A percentile compares a stretch with the other conserved stretches of the same genome.
Evolutionary conservation across 2,329 filamentous ascomycete species (phyloP).

Genomic region (Botryotinia calthae): DNA sequence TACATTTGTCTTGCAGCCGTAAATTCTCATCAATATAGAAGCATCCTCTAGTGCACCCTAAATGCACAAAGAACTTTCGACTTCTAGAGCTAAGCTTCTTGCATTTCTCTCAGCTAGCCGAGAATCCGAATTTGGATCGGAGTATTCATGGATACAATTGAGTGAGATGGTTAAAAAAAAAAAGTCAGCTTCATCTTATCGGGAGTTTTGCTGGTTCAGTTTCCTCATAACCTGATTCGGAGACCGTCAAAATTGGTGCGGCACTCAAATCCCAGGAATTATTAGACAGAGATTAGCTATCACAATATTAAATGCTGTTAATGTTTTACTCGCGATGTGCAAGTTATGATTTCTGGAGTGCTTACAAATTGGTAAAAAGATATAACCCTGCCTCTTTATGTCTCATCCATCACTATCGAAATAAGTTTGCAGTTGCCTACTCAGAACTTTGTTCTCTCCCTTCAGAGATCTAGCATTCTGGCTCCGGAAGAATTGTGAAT

Average conservation of each 20-base stretch:
- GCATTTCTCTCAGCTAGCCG: neutral
- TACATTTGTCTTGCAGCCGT: neutral
- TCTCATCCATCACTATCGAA: neutral
- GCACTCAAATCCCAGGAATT: neutral
- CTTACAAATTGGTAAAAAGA: neutral
- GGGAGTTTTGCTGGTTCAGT: neutral
- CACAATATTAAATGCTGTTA: neutral
- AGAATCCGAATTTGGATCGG: neutral
- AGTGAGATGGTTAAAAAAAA: neutral
- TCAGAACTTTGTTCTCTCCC: accelerated
- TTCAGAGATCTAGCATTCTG: neutral
- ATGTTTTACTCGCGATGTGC: neutral
- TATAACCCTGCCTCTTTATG: accelerated
- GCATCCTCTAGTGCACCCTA: accelerated
- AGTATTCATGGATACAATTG: neutral
- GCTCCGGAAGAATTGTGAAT: neutral
- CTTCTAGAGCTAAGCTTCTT: neutral
- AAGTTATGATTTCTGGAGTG: neutral
- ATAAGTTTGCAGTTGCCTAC: neutral
- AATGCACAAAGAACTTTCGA: neutral
- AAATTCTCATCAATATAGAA: neutral
- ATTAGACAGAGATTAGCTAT: neutral
- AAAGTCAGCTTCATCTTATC: neutral
- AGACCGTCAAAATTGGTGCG: neutral
- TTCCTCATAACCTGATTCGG: neutral